Evolutionary conservation across 2,329 filamentous ascomycete species (phyloP).

Genomic region (Fusarium sp.): DNA sequence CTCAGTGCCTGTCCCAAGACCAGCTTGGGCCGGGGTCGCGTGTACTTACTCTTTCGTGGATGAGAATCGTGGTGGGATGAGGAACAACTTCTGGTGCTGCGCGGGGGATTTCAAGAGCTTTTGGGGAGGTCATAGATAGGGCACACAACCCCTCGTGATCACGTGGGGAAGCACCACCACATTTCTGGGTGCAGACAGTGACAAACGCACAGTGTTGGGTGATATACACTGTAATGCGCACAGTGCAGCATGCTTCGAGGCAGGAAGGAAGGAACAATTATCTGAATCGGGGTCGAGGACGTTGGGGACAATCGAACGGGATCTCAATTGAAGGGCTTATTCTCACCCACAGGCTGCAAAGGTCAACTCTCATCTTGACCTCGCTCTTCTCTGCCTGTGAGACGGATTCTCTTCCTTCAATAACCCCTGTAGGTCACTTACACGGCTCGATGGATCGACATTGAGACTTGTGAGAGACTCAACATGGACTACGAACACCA

Average conservation of each 20-base stretch:
- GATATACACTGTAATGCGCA: not conserved
- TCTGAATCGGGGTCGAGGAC: conserved; percentile 5
- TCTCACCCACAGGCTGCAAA: not conserved
- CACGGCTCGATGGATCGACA: conserved; percentile 14
- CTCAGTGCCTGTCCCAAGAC: conserved; percentile 20
- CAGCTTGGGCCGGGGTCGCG: conserved; percentile 21
- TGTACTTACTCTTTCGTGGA: conserved; percentile 55
- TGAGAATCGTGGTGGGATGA: conserved; percentile 61
- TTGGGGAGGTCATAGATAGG: conserved; percentile 50
- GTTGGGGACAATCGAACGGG: not conserved
- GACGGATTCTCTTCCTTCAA: not conserved
- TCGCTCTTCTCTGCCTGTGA: conserved; percentile 10
- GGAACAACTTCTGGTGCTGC: conserved; percentile 48
- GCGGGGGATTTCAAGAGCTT: conserved; percentile 47
- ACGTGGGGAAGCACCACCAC: conserved; percentile 44
- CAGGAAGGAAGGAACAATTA: conserved; percentile 17
- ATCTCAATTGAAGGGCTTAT: not conserved
- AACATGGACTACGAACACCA: conserved; percentile 35
- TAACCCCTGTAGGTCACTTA: conserved; percentile 34
- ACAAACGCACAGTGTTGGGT: not conserved
- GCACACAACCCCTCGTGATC: conserved; percentile 51
- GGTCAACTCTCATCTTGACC: not conserved
- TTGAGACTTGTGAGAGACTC: conserved; percentile 7
- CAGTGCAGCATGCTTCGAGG: not conserved
- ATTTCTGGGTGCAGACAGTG: not conserved